Base-by-base conservation (phyloP, 2,329 filamentous ascomycete genomes). In the Hypomyces perniciosus region DNA sequence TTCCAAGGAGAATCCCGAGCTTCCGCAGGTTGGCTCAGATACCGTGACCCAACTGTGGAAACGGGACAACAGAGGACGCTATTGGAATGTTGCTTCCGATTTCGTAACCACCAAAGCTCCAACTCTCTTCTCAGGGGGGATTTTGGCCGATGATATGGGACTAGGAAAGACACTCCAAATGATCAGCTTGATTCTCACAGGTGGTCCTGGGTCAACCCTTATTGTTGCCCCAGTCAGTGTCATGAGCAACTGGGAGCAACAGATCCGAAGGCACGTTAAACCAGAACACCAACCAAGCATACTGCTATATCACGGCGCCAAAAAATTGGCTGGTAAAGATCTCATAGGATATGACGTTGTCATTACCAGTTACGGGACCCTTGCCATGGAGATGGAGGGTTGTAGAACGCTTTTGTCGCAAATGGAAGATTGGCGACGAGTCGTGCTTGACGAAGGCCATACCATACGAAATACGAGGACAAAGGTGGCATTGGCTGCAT, bases 101-200 rank as follows among this genome's bases (percentile, higher is more conserved):
- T 91, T 84, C 63, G 78, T 81, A 8, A 82, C 78, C 7, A 66
- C 65, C 0, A 66, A 65, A 3, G 67, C 76, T 1, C 89, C 89
- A 0, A 66, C 71, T 1, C 75, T 95, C 26, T 81, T 88, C 6
- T 88, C 83, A 45, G 90, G 90, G 13, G 90, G 90, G 31, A 90
- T 96, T 45, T 76, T 96, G 7, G 89, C 67, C 9, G 90, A 96
- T 65, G 90, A 96, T 61, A 96, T 96, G 91, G 90, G 90, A 4
- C 70, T 96, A 5, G 90, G 90, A 27, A 95, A 95, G 71, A 96
- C 90, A 0, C 76, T 96, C 7, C 87, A 95, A 64, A 79, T 90
- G 44, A 92, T 96, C 58, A 87, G 88, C 48, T 70, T 95, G 34
- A 85, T 96, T 50, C 70, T 91, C 46, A 73, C 73, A 4, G 75